These are phyloP conservation scores for Spergularia marina DNA, from an alignment of 148 eudicot genomes.

Conservation along the genomic window DNA sequence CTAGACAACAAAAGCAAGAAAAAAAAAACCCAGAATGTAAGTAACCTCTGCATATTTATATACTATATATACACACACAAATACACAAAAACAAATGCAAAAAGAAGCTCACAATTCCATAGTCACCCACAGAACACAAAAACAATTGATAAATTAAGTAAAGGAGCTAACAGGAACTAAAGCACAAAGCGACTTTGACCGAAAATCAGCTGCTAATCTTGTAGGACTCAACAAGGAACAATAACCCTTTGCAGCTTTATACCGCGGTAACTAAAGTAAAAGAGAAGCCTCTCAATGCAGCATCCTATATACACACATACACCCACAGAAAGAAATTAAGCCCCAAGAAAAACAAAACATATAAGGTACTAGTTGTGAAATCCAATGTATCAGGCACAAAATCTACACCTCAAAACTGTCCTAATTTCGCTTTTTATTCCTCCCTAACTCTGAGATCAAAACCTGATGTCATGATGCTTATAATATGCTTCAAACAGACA, in stretches of 20 bases:
- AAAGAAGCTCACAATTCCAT: slow-evolving; percentile 38
- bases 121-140: slow-evolving; percentile 28
- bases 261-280: slow-evolving; percentile 53
- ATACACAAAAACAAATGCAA: slow-evolving; percentile 17
- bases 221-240: slow-evolving; percentile 90
- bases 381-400: slow-evolving; percentile 64
- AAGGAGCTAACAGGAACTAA: slow-evolving; percentile 32
- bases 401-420: slow-evolving; percentile 33
- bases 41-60: slow-evolving; percentile 28
- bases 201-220: slow-evolving; percentile 56
- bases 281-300: slow-evolving; percentile 52
- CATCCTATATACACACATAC: slow-evolving; percentile 47
- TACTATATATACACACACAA: slow-evolving; percentile 9
- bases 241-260: slow-evolving; percentile 81
- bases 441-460: slow-evolving; percentile 47
- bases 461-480: slow-evolving; percentile 29
- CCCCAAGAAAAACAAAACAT: background rate
- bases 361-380: slow-evolving; percentile 34
- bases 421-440: slow-evolving; percentile 14
- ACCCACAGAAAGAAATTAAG: background rate
- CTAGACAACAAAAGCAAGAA: slow-evolving; percentile 34
- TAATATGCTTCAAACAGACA: slow-evolving; percentile 41
- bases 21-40: slow-evolving; percentile 28
- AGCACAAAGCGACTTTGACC: slow-evolving; percentile 65
- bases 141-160: slow-evolving; percentile 20